A percentile compares a stretch with the other conserved stretches of the same genome.
Evolutionary conservation across 805 yeast species (phyloP).

Genomic region (Jamesozyma gamospora): DNA sequence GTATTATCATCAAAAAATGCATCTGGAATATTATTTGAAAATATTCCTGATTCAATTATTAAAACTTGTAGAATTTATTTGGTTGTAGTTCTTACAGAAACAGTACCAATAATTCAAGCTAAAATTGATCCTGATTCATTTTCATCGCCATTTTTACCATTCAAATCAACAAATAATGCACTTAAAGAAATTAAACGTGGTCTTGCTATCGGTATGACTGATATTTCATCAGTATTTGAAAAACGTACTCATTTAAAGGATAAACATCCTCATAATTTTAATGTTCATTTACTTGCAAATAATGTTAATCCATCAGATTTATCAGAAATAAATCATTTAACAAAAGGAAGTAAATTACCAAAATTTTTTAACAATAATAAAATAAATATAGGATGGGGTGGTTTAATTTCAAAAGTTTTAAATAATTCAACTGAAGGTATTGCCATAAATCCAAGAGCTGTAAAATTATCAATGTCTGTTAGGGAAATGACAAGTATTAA

Average conservation of each 20-base stretch:
- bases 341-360: too few species aligned
- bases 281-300: conserved; percentile 63
- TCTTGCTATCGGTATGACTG: conserved; percentile 81
- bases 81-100: conserved; percentile 69
- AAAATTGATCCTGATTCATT: conserved; percentile 10
- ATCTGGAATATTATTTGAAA: conserved; percentile 70
- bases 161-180: conserved; percentile 9
- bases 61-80: conserved; percentile 58
- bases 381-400: conserved; percentile 75
- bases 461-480: conserved; percentile 53
- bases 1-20: conserved; percentile 54
- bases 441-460: conserved; percentile 75
- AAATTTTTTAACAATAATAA: neutral
- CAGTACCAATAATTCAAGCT: conserved; percentile 32
- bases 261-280: conserved; percentile 61
- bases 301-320: conserved; percentile 19
- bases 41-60: conserved; percentile 56
- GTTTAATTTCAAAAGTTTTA: conserved; percentile 65
- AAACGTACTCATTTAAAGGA: conserved; percentile 49
- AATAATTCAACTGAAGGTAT: conserved; percentile 66
- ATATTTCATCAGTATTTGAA: conserved; percentile 66
- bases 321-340: neutral
- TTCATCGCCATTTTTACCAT: conserved; percentile 20
- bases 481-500: conserved; percentile 56
- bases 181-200: conserved; percentile 49